Evolutionary conservation across 805 yeast species (phyloP), one percentile per base, ranked within the genome.

Genomic region (Lipomyces sp.): DNA sequence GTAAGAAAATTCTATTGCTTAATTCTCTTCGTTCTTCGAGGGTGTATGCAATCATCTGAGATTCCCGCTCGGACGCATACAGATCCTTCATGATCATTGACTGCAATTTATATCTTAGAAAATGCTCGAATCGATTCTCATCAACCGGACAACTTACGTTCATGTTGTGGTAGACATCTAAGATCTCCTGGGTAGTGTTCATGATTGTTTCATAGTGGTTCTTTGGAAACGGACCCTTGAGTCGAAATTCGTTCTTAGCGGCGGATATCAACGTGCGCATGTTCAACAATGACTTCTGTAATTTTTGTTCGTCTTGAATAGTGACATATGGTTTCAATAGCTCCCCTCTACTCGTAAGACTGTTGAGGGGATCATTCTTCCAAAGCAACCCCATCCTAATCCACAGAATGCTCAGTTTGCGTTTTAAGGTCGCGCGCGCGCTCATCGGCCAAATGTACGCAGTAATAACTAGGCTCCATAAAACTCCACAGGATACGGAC

Each of bases 341-440:
- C 34, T 32, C 64, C 4, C 62, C 62, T 4, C 30, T 42, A 30
- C 29, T 56, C 3, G 63, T 5, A 55, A 53, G 57, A 56, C 59
- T 60, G 54, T 81, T 83, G 67, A 90, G 77, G 1, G 93, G 92
- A 70, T 90, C 94, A 59, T 87, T 80, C 71, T 87, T 88, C 96
- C 96, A 90, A 7, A 87, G 82, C 30, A 91, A 82, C 0, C 97
- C 97, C 83, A 90, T 82, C 55, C 92, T 80, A 53, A 91, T 79
- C 96, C 96, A 91, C 30, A 90, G 79, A 2, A 87, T 78, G 0
- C 91, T 84, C 30, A 90, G 74, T 0, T 91, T 90, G 34, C 81
- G 80, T 65, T 90, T 86, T 66, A 90, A 78, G 58, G 92, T 79
- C 13, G 85, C 80, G 57, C 96, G 80, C 0, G 97, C 96, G 73